These are phyloP conservation scores for Diplodia corticola DNA, from an alignment of 2,329 filamentous ascomycete genomes.

Conservation along the genomic window DNA sequence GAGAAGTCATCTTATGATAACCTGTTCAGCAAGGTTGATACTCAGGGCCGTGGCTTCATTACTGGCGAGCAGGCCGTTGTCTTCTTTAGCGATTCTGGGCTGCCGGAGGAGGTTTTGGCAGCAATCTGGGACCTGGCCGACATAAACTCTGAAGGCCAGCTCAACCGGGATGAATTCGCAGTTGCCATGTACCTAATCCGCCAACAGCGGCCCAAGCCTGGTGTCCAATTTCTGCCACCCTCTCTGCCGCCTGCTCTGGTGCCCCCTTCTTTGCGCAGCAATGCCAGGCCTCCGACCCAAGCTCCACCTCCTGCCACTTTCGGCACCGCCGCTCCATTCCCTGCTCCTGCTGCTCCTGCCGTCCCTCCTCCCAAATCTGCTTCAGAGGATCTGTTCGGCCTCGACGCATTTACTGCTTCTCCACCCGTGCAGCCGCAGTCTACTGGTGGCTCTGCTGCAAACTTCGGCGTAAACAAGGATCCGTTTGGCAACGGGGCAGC, in stretches of 20 bases:
- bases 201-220: slow-evolving; percentile 72
- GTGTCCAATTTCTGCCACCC: slow-evolving; percentile 68
- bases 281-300: slow-evolving; percentile 50
- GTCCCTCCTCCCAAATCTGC: slow-evolving; percentile 67
- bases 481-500: slow-evolving; percentile 60
- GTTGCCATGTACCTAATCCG: slow-evolving; percentile 97
- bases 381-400: slow-evolving; percentile 88
- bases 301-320: slow-evolving; percentile 30
- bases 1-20: slow-evolving; percentile 89
- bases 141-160: slow-evolving; percentile 82
- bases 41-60: slow-evolving; percentile 75
- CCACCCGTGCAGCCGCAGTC: slow-evolving; percentile 60
- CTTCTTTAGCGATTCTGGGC: slow-evolving; percentile 89
- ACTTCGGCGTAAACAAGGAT: slow-evolving; percentile 53
- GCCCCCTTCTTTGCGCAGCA: slow-evolving; percentile 78
- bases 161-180: slow-evolving; percentile 88
- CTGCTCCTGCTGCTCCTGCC: slow-evolving; percentile 41
- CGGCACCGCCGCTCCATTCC: slow-evolving; percentile 54
- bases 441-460: slow-evolving; percentile 67
- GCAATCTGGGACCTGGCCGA: slow-evolving; percentile 98
- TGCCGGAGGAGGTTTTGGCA: slow-evolving; percentile 84
- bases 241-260: slow-evolving; percentile 79
- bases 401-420: slow-evolving; percentile 69
- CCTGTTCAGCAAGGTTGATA: slow-evolving; percentile 83
- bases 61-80: slow-evolving; percentile 91